Evolutionary conservation across 2,329 filamentous ascomycete genomes (phyloP), one percentile per base, ranked within the genome.

Genomic region (Ilyonectria mors-panacis): DNA sequence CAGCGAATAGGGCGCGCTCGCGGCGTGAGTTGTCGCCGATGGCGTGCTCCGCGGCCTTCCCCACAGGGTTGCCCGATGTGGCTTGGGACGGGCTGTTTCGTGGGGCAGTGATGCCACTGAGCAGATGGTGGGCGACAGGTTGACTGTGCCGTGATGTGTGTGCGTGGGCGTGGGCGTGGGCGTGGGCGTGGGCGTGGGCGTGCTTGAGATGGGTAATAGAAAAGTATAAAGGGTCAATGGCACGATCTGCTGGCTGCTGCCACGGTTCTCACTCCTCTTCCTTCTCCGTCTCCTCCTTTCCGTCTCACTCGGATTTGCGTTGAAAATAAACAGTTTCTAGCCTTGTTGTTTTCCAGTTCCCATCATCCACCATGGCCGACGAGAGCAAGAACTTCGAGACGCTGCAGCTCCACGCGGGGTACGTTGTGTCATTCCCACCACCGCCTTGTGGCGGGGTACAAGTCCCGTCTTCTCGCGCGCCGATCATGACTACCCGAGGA

Each of bases 341-440:
- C 5, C n/a, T 15, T n/a, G n/a, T n/a, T 42, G 15, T n/a, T 6
- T 42, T 42, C 6, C 6, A 51, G 45, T 45, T 39, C 12, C 12
- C 23, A 42, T 3, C 35, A 17, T 61, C 60, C 69, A 78, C 45
- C 63, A 81, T 81, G 80, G 77, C 81, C 51, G 84, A 87, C 65
- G 76, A 85, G 47, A 86, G 84, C 81, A 86, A 85, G 74, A 88
- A 91, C 81, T 96, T 96, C 75, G 93, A 95, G 85, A 96, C 93
- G 67, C 87, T 95, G 71, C 93, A 95, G 85, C 88, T 96, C 73
- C 93, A 96, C 81, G 93, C 93, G 78, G 93, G 93, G 91, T 93
- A 89, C 76, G 85, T 79, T 62, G 13, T 30, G 39, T 47, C 35
- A n/a, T 21, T 33, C 50, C 48, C 54, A 28, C 30, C 51, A n/a